Conservation (phyloP, 139 green algal species). For the Chloropicon primus region DNA sequence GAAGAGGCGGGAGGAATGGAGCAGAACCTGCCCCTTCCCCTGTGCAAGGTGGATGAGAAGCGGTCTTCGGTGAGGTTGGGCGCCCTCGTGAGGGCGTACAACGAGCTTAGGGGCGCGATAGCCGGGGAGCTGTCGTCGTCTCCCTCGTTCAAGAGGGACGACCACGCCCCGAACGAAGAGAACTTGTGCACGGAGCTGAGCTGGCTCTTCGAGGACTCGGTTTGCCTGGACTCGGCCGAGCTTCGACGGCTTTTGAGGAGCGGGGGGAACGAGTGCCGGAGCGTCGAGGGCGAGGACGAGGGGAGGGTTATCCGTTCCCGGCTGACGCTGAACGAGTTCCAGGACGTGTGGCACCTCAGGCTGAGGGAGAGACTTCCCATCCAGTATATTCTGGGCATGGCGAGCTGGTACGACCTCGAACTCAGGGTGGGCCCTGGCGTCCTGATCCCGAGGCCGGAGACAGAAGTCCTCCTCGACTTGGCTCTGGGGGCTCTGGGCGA, state of each 20-base stretch:
- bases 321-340: neutral
- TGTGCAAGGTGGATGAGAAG: neutral
- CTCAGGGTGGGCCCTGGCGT: slow-evolving; percentile 64
- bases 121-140: neutral
- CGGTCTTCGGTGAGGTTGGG: neutral
- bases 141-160: neutral
- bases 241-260: too few species aligned
- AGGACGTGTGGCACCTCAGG: slow-evolving; percentile 12
- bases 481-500: slow-evolving; percentile 19
- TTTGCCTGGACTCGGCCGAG: neutral
- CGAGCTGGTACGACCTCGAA: slow-evolving; percentile 71
- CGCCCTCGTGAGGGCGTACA: neutral
- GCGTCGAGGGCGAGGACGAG: neutral
- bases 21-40: too few species aligned
- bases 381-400: slow-evolving; percentile 71
- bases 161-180: neutral
- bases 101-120: neutral
- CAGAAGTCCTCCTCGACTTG: slow-evolving; percentile 68
- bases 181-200: neutral
- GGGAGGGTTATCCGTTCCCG: neutral
- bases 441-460: slow-evolving; percentile 84
- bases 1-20: too few species aligned
- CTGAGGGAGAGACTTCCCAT: slow-evolving; percentile 56
- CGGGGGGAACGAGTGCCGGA: too few species aligned
- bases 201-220: neutral